Percentiles rank a stretch among this genome's conserved stretches.
Evolutionary conservation across 2,329 filamentous ascomycete species (phyloP).

Genomic region (Colletotrichum sojae): DNA sequence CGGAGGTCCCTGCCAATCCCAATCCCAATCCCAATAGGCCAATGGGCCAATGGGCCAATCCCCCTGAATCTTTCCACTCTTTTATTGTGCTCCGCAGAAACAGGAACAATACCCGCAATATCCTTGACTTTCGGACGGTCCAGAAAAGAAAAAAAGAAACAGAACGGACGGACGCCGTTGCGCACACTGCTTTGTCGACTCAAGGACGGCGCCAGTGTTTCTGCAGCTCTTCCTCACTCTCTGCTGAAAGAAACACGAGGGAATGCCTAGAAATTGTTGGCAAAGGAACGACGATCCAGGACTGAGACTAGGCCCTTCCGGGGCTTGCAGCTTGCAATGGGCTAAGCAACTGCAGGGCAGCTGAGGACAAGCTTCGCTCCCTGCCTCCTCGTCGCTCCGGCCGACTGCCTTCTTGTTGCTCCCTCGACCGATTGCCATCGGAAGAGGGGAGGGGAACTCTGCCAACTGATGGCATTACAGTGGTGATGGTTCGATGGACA

Average conservation of each 20-base stretch:
- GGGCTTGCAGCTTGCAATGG: not conserved
- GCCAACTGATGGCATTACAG: no score
- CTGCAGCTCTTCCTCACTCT: conserved; percentile 4
- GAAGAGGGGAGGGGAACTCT: no score
- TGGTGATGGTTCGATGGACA: conserved; percentile 7
- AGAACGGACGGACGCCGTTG: conserved; percentile 24
- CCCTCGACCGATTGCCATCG: conserved; percentile 1
- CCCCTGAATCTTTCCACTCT: conserved; percentile 24
- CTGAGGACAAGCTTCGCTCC: not conserved
- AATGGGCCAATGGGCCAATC: no score
- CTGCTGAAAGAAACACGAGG: conserved; percentile 2
- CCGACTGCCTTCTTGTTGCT: not conserved
- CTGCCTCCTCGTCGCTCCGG: conserved; percentile 4
- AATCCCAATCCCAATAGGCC: no score
- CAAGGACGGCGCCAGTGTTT: conserved; percentile 16
- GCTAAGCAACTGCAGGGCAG: not conserved
- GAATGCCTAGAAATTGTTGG: conserved; percentile 37
- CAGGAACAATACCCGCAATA: conserved; percentile 1
- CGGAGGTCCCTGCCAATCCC: conserved; percentile 19
- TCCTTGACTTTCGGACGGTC: conserved; percentile 6
- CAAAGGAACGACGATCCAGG: conserved; percentile 28
- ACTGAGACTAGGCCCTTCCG: conserved; percentile 14
- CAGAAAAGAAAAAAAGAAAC: no score
- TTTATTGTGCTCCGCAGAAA: not conserved
- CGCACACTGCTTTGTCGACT: conserved; percentile 18